phyloP scores from a whole-genome alignment of 495 filamentous ascomycete genomes.

The Platismatia glauca region DNA sequence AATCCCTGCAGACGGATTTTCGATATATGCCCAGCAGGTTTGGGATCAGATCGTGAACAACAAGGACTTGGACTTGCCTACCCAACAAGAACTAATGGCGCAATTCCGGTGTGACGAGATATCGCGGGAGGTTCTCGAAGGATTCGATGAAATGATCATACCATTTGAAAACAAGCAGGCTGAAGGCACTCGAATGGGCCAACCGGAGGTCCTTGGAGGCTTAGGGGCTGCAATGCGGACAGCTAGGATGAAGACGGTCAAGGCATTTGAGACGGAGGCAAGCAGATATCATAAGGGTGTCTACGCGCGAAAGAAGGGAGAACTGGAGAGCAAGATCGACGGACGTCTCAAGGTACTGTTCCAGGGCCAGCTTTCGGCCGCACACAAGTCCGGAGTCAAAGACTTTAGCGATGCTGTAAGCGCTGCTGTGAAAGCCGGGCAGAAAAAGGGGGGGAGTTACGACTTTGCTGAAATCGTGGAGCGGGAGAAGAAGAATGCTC shows the following conservation, averaged over 20 bases:
- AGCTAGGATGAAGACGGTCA: constrained; percentile 64
- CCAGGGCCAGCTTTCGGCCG: constrained; percentile 72
- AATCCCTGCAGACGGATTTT: constrained; percentile 92
- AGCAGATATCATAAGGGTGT: constrained; percentile 95
- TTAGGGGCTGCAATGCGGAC: constrained; percentile 66
- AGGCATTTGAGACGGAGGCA: constrained; percentile 79
- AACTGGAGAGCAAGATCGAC: constrained; percentile 82
- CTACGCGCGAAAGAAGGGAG: constrained; percentile 71
- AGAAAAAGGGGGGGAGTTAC: constrained; percentile 80
- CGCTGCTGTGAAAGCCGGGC: constrained; percentile 73
- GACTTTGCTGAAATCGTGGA: constrained; percentile 94
- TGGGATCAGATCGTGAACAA: constrained; percentile 99
- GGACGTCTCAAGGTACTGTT: constrained; percentile 78
- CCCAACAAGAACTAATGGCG: constrained; percentile 91
- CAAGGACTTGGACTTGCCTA: constrained; percentile 93
- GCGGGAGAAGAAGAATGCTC: constrained; percentile 62
- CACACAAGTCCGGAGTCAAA: constrained; percentile 81
- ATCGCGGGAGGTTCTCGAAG: constrained; percentile 68
- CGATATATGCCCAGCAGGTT: constrained; percentile 81
- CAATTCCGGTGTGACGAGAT: constrained; percentile 99
- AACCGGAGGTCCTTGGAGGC: constrained; percentile 60
- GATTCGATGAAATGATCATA: constrained; percentile 70
- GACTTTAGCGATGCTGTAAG: constrained; percentile 81
- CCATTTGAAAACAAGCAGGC: constrained; percentile 83
- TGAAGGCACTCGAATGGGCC: constrained; percentile 60